phyloP scores from a whole-genome alignment of 257 asterid genomes.

The Solanum piurae region DNA sequence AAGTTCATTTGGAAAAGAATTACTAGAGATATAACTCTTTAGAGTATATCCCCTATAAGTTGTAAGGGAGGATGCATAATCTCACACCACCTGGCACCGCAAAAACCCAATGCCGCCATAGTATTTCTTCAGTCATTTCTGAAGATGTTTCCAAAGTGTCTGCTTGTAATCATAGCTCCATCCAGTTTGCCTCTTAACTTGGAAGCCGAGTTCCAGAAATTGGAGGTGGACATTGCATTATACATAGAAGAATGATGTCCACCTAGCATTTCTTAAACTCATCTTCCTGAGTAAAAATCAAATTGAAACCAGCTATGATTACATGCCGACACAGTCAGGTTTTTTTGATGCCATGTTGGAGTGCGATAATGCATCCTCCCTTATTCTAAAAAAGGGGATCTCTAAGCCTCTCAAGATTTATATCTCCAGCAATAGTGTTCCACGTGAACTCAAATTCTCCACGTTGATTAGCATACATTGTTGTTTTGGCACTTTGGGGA shows the following conservation, averaged over 20 bases:
- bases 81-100: not conserved
- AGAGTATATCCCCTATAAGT: too few relatives aligned
- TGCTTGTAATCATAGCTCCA: not conserved
- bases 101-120: not conserved
- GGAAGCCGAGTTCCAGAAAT: not conserved
- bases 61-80: not conserved
- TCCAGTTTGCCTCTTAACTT: not conserved
- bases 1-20: too few relatives aligned
- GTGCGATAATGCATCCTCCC: not conserved
- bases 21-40: too few relatives aligned
- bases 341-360: not conserved
- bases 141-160: not conserved
- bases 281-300: too few relatives aligned
- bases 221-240: too few relatives aligned
- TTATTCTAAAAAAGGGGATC: not conserved
- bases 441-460: slow-evolving; percentile 56
- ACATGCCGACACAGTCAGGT: not conserved
- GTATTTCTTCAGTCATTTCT: not conserved
- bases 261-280: too few relatives aligned
- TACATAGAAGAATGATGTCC: too few relatives aligned
- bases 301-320: not conserved
- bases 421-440: not conserved
- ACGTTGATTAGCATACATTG: slow-evolving; percentile 44
- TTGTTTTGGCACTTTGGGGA: slow-evolving; percentile 13
- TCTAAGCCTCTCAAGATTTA: not conserved